Percentiles rank a stretch among this genome's conserved stretches.
Evolutionary conservation across 768 basidiomycete genomes (phyloP).

Genomic region (Termitomyces sp.): DNA sequence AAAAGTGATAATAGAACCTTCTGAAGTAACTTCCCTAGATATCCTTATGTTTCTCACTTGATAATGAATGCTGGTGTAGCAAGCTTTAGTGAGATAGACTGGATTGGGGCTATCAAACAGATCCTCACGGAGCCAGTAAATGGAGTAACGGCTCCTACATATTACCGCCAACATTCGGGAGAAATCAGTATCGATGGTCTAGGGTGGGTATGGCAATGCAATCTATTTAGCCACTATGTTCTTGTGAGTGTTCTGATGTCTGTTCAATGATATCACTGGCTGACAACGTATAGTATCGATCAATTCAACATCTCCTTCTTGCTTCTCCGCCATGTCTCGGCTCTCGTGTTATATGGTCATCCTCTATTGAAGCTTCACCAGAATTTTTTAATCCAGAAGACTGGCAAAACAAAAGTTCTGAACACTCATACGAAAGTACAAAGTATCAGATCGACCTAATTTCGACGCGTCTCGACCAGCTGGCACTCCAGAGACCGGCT

Average conservation of each 20-base stretch:
- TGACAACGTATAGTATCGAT: constrained; percentile 50
- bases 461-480: constrained; percentile 46
- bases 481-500: constrained; percentile 25
- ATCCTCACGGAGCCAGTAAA: constrained; percentile 38
- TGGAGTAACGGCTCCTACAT: constrained; percentile 50
- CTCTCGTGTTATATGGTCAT: constrained; percentile 74
- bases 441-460: constrained; percentile 81
- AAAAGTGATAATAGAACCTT: not conserved
- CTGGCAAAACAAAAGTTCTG: constrained; percentile 62
- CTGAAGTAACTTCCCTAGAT: constrained; percentile 34
- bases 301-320: constrained; percentile 48
- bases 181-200: constrained; percentile 62
- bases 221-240: constrained; percentile 76
- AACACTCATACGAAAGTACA: constrained; percentile 60
- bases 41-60: constrained; percentile 76
- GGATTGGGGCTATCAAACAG: constrained; percentile 40
- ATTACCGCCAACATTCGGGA: constrained; percentile 52
- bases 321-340: constrained; percentile 36
- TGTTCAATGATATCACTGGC: not conserved
- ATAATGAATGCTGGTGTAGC: constrained; percentile 78
- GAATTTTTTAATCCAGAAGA: constrained; percentile 56
- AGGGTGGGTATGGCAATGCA: constrained; percentile 83
- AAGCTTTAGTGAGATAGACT: constrained; percentile 51
- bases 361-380: constrained; percentile 61
- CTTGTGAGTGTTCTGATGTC: constrained; percentile 37